Percentiles rank a stretch among this genome's conserved stretches.
Evolutionary conservation across 2,329 filamentous ascomycete genomes (phyloP).

Genomic region (Chaetomium olivaceum): DNA sequence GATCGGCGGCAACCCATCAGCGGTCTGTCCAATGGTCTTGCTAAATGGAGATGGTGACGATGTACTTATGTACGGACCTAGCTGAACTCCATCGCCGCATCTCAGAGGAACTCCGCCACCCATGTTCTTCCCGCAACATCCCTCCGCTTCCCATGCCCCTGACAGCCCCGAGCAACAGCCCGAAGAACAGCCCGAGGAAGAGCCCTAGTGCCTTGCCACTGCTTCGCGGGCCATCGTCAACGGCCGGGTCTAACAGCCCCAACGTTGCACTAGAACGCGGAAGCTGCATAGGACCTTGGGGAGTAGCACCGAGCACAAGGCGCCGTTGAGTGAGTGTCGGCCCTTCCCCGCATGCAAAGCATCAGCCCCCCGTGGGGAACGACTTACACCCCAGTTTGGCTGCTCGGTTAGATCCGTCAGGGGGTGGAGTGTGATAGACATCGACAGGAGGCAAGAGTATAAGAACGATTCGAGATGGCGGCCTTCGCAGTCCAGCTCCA

Average conservation of each 20-base stretch:
- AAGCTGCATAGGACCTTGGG: constrained; percentile 7
- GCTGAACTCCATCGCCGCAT: neutral
- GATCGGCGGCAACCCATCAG: constrained; percentile 31
- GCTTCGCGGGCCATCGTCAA: neutral
- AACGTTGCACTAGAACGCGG: constrained; percentile 8
- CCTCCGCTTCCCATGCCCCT: neutral
- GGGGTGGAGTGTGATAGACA: neutral
- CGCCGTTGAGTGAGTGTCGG: constrained; percentile 22
- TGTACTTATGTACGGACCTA: neutral
- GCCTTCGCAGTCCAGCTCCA: constrained; percentile 21
- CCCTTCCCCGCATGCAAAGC: constrained; percentile 26
- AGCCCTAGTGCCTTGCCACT: neutral
- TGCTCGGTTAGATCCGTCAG: neutral
- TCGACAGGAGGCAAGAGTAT: constrained; percentile 4
- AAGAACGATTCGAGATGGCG: constrained; percentile 25
- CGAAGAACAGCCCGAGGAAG: neutral
- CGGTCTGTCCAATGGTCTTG: constrained; percentile 30
- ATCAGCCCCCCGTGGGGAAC: neutral
- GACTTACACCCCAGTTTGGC: neutral
- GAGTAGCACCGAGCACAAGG: constrained; percentile 24
- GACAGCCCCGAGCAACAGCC: neutral
- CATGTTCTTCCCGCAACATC: neutral
- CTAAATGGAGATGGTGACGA: constrained; percentile 3
- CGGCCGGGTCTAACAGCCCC: neutral
- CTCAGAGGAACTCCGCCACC: neutral